A percentile compares a stretch with the other conserved stretches of the same genome.
These are phyloP conservation scores for Teunomyces gatunensis DNA, from an alignment of 805 yeast species.

Conservation along the genomic window DNA sequence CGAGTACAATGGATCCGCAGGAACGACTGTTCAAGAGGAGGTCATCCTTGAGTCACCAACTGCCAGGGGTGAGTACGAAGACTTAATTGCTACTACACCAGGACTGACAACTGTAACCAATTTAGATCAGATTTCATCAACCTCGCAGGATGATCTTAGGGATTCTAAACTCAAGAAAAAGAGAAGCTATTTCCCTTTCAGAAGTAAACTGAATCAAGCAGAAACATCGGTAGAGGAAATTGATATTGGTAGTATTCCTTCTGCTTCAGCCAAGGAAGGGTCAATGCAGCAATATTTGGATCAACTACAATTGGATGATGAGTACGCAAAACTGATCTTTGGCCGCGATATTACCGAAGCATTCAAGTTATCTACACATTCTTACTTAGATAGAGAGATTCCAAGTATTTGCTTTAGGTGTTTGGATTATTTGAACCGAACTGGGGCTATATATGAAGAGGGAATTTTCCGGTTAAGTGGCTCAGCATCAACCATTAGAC, in stretches of 20 bases:
- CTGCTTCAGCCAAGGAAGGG: slow-evolving; percentile 20
- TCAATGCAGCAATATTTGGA: slow-evolving; percentile 28
- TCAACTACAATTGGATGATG: slow-evolving; percentile 34
- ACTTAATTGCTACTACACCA: slow-evolving; percentile 6
- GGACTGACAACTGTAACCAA: neutral
- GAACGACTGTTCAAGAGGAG: neutral
- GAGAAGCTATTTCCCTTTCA: slow-evolving; percentile 60
- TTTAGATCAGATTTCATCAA: slow-evolving; percentile 8
- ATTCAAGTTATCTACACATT: slow-evolving; percentile 48
- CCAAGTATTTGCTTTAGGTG: slow-evolving; percentile 82
- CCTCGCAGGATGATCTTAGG: slow-evolving; percentile 14
- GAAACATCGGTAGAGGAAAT: slow-evolving; percentile 1
- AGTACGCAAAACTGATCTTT: slow-evolving; percentile 47
- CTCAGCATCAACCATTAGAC: slow-evolving; percentile 71
- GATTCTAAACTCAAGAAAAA: slow-evolving; percentile 49
- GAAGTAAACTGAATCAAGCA: slow-evolving; percentile 20
- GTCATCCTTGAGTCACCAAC: slow-evolving; percentile 5
- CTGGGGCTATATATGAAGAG: slow-evolving; percentile 78
- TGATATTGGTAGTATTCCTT: neutral
- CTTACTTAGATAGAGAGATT: slow-evolving; percentile 43
- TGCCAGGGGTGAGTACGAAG: slow-evolving; percentile 12
- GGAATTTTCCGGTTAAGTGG: slow-evolving; percentile 93
- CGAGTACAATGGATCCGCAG: slow-evolving; percentile 22
- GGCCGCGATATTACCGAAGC: slow-evolving; percentile 62
- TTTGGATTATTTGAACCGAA: slow-evolving; percentile 58